Base-by-base conservation (phyloP, 345 rosid genomes). In the Microcos paniculata region DNA sequence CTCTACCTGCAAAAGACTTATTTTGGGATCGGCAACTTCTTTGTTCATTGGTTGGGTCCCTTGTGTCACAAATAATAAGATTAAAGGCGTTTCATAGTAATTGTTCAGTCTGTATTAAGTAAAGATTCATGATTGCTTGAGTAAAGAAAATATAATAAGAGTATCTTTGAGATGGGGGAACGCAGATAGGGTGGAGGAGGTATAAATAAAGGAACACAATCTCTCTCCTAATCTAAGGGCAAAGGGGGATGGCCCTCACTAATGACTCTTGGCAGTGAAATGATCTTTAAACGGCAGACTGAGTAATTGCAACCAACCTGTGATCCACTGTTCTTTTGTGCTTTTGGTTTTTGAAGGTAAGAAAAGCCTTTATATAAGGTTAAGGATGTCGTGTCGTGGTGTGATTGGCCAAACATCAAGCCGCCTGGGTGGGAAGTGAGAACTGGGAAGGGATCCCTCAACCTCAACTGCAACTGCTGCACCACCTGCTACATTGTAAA, bases 351-450 rank as follows among this genome's bases (percentile, higher is more conserved):
- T 38, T 75, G 75, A 75, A 94, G 98, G 87, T 66, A 91, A 91
- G 89, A 94, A 92, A 89, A 91, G 91, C 84, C 86, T 94, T 24
- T 90, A 92, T 84, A 86, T 90, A 85, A 87, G 97, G 82, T 76
- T 92, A n/a, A 82, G 97, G 97, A 53, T 92, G 97, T 56, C 90
- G n/a, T n/a, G n/a, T n/a, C n/a, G n/a, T n/a, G 91, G 5, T 92
- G 95, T 24, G 94, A 94, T 76, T 89, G 91, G 97, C 93, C 97
- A 5, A 87, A 91, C 84, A 91, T 90, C 81, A 88, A 86, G 80
- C 97, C 94, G 14, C 94, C 92, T 0, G 97, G 97, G 1, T 92
- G 93, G n/a, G n/a, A n/a, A n/a, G n/a, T n/a, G n/a, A n/a, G n/a
- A n/a, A n/a, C n/a, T n/a, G n/a, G n/a, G n/a, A n/a, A n/a, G n/a